Percentiles rank a stretch among this genome's conserved stretches.
Evolutionary conservation across 2,329 filamentous ascomycete genomes (phyloP).

Genomic region (Zasmidium cellare): DNA sequence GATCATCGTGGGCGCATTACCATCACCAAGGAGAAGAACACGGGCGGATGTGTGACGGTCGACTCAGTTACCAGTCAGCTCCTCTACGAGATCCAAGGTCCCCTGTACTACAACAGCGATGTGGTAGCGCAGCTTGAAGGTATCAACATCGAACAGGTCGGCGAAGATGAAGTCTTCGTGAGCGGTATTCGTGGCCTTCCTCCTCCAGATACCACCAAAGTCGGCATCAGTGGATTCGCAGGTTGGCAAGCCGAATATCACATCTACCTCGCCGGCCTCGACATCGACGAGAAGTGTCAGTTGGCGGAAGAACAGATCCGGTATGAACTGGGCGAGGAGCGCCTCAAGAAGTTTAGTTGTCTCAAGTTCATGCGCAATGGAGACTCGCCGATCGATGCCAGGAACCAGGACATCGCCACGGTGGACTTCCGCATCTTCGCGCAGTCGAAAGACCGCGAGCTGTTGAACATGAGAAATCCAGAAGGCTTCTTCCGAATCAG

Average conservation of each 20-base stretch:
- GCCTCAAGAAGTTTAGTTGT: conserved; percentile 13
- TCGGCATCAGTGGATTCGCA: conserved; percentile 45
- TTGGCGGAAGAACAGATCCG: conserved; percentile 45
- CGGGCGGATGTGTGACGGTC: conserved; percentile 38
- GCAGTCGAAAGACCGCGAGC: conserved; percentile 16
- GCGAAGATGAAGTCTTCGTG: conserved; percentile 49
- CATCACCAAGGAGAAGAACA: conserved; percentile 35
- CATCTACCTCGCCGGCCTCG: conserved; percentile 43
- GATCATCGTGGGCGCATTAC: conserved; percentile 33
- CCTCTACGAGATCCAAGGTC: conserved; percentile 56
- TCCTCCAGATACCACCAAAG: conserved; percentile 52
- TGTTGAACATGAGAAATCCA: conserved; percentile 12
- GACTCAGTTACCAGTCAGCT: conserved; percentile 54
- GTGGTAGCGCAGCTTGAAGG: conserved; percentile 52
- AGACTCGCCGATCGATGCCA: conserved; percentile 15
- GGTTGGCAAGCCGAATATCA: conserved; percentile 46
- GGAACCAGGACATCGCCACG: conserved; percentile 22
- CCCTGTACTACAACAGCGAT: conserved; percentile 57
- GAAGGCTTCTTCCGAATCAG: conserved; percentile 18
- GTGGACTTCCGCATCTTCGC: conserved; percentile 23
- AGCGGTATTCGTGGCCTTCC: conserved; percentile 43
- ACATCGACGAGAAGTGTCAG: conserved; percentile 45
- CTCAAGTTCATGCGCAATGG: conserved; percentile 20
- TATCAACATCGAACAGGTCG: conserved; percentile 51
- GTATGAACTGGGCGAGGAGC: conserved; percentile 29